phyloP scores from a whole-genome alignment of 768 basidiomycete genomes.

The Agrocybe praecox region DNA sequence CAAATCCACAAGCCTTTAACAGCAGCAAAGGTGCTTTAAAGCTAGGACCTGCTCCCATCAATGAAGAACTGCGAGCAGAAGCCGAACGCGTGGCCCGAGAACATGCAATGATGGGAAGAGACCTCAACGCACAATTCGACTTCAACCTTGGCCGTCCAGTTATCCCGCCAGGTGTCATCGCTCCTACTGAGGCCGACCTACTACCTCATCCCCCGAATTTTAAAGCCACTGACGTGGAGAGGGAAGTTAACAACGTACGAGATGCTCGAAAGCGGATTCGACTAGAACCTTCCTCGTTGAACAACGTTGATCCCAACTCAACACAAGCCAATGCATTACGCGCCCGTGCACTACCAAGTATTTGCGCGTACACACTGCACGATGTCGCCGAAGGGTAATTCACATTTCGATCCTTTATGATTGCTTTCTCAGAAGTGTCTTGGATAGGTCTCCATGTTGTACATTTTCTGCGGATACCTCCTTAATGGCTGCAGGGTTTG shows the following conservation, averaged over 20 bases:
- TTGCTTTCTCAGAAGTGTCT: constrained; percentile 9
- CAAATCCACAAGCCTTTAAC: constrained; percentile 77
- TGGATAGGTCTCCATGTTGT: constrained; percentile 74
- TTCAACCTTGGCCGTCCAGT: constrained; percentile 53
- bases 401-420: background rate
- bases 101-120: constrained; percentile 75
- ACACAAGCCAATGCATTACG: constrained; percentile 59
- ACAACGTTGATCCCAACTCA: constrained; percentile 57
- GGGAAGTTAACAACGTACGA: constrained; percentile 87
- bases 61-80: constrained; percentile 81
- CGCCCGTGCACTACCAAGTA: constrained; percentile 80
- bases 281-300: constrained; percentile 73
- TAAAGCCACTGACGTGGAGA: constrained; percentile 82
- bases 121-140: constrained; percentile 69
- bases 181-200: constrained; percentile 73
- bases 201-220: constrained; percentile 83
- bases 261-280: constrained; percentile 93
- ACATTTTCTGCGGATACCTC: constrained; percentile 91
- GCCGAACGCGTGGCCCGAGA: constrained; percentile 80
- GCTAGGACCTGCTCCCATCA: constrained; percentile 79
- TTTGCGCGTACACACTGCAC: constrained; percentile 94
- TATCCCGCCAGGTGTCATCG: constrained; percentile 53
- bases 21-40: constrained; percentile 76
- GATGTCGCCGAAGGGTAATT: constrained; percentile 93
- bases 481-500: constrained; percentile 92